Base-by-base conservation (phyloP, 2,329 filamentous ascomycete species). In the Arthrinium puccinioides region DNA sequence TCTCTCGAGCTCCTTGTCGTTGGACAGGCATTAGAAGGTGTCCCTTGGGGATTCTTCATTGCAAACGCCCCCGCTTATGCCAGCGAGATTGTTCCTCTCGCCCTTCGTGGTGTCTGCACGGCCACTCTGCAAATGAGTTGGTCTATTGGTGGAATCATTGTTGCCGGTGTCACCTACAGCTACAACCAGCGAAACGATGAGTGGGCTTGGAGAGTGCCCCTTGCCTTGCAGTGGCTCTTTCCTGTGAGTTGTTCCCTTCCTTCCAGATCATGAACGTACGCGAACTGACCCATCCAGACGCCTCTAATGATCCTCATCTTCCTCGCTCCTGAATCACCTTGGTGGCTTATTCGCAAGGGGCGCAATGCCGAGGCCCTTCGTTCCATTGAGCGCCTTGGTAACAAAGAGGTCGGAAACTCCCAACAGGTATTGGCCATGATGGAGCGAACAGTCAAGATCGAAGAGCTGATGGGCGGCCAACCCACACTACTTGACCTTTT, bases 81-180 rank as follows among this genome's bases (percentile, higher is more conserved):
- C 54, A 63, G 61, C 45, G 76, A 80, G 52, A 75, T 80, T 34
- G 72, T 76, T 9, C 76, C 76, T 1, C 62, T 80, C 25, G 57
- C 60, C 46, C 61, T 80, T 29, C 62, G 76, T 53, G 76, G 69
- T 39, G 69, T 72, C 29, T 66, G 63, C 11, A 79, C 76, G 2
- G 70, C 74, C 49, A 79, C 73, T 61, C 47, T 79, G 53, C 75
- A 80, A 52, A 79, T 80, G 75, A 74, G 72, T 59, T 80, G 76
- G 76, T 70, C 74, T 4, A 72, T 80, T 45, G 76, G 76, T 11
- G 57, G 62, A 15, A 79, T 80, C 50, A 74, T 80, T 28, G 75
- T 79, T 24, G 68, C 64, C 18, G 75, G 55, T 31, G 66, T 72
- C 37, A 72, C 70, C 15, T 78, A 70, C 49, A 50, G 56, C 36